Evolutionary conservation across 306 rosid genomes (phyloP), one percentile per base, ranked within the genome.

Genomic region (Castanopsis chinensis): DNA sequence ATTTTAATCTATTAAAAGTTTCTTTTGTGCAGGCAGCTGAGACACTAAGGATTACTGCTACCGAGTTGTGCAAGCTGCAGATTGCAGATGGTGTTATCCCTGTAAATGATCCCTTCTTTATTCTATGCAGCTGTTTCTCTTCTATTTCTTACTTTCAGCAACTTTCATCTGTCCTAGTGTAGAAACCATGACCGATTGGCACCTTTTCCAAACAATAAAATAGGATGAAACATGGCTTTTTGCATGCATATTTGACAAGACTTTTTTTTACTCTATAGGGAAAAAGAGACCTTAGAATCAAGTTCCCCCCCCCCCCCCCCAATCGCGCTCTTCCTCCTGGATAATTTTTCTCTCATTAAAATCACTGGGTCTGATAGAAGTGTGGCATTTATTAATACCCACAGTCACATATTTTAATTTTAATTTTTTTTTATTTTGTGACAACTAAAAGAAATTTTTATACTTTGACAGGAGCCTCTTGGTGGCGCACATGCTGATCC

Each of bases 401-500:
- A 1, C 2, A 7, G 43, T 2, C 43, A 37, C 43, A 37, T 37
- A 37, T 37, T 37, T 37, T 37, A 37, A 37, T 35, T 35, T n/a
- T n/a, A n/a, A n/a, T n/a, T 6, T 37, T 54, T 3, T 77, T 59
- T 67, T 75, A 15, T 37, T 65, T 21, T 69, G 45, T 59, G 60
- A 32, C 75, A 28, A 75, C 74, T 41, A 63, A 84, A 13, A 80
- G 70, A 69, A 60, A 61, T 73, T 74, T 78, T 63, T 54, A 76
- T 74, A 55, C 59, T 77, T 79, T 54, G 18, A 86, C 84, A 95
- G 99, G 99, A 95, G 78, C 98, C 99, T 5, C 85, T 91, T 8
- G 98, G 98, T 70, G 99, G 99, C 14, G 99, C 98, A 57, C 99
- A 95, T 87, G 89, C 93, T 11, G 93, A 93, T 87, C 87, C 99